These are phyloP conservation scores for Emmonsiellopsis sp. DNA, from an alignment of 2,329 filamentous ascomycete species.

Conservation along the genomic window DNA sequence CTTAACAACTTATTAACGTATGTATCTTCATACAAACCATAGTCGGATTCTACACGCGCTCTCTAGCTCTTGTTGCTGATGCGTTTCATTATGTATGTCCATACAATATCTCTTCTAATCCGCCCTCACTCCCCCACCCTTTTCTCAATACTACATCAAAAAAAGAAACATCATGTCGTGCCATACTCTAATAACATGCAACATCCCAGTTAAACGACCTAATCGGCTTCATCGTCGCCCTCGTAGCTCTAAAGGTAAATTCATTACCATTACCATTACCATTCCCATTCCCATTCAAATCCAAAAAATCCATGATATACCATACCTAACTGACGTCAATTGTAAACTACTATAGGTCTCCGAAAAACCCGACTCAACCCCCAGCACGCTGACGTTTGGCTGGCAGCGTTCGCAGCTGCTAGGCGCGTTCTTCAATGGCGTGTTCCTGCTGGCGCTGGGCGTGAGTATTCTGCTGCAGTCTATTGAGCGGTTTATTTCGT, in stretches of 20 bases:
- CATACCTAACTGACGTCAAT: neutral
- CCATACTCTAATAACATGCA: too few species aligned
- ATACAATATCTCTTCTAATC: neutral
- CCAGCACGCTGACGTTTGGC: slow-evolving; percentile 58
- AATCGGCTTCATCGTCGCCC: slow-evolving; percentile 56
- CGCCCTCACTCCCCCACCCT: neutral
- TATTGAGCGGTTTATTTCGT: slow-evolving; percentile 57
- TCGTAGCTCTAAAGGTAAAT: slow-evolving; percentile 54
- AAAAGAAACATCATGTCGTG: too few species aligned
- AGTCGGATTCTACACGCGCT: slow-evolving; percentile 62
- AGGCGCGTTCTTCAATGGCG: slow-evolving; percentile 73
- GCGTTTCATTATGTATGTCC: slow-evolving; percentile 64
- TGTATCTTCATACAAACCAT: neutral
- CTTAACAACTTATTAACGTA: neutral
- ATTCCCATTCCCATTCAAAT: neutral
- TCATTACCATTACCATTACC: neutral
- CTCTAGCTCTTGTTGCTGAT: slow-evolving; percentile 64
- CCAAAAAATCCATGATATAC: neutral
- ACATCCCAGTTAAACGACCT: slow-evolving; percentile 57
- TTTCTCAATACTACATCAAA: neutral
- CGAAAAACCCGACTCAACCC: slow-evolving; percentile 44
- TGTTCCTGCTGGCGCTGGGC: slow-evolving; percentile 63
- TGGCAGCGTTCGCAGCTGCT: slow-evolving; percentile 67
- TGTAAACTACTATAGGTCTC: slow-evolving; percentile 40
- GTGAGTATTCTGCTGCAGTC: slow-evolving; percentile 66